Base-by-base conservation (phyloP, 306 rosid species). In the Lathyrus tuberosus region DNA sequence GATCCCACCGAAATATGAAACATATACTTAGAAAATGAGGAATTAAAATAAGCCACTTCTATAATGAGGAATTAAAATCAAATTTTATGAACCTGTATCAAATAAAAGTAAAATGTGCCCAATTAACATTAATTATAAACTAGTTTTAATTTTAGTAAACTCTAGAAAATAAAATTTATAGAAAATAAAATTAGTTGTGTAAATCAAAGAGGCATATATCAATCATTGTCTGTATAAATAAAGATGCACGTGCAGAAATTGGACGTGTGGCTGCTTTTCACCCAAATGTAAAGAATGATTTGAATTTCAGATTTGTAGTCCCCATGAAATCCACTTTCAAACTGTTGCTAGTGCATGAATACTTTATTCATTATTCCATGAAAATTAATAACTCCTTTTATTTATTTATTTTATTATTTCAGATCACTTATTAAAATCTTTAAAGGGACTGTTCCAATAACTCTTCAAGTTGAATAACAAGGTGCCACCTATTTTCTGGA, bases 251-350 rank as follows among this genome's bases (percentile, higher is more conserved):
- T 24, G 71, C 66, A 81, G 20, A 53, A 5, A 41, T 67, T 67
- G 28, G 58, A 66, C 44, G 71, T 71, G 64, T 57, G 74, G 65
- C 40, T 56, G 66, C n/a, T 78, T 72, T 76, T 35, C 9, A 78
- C 84, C 76, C 80, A 70, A 52, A 65, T 87, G 54, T 86, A 83
- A 38, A 30, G 86, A 76, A 83, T 57, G 69, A 72, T 69, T 74
- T 53, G 61, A 73, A 37, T 53, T 61, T 70, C 57, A 56, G 88
- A 83, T 81, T 53, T 79, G 86, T 69, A 69, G 87, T 47, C 85
- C 91, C 92, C 89, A 85, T 83, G 69, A 72, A 84, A 87, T 85
- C 85, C 56, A 63, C 72, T 31, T 41, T 52, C 11, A 16, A 5
- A 2, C 3, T 33, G 8, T 40, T 63, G 37, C 69, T 5, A 22